A percentile compares a stretch with the other conserved stretches of the same genome.
Evolutionary conservation across 768 basidiomycete species (phyloP).

Genomic region (Rossbeevera mucosa): DNA sequence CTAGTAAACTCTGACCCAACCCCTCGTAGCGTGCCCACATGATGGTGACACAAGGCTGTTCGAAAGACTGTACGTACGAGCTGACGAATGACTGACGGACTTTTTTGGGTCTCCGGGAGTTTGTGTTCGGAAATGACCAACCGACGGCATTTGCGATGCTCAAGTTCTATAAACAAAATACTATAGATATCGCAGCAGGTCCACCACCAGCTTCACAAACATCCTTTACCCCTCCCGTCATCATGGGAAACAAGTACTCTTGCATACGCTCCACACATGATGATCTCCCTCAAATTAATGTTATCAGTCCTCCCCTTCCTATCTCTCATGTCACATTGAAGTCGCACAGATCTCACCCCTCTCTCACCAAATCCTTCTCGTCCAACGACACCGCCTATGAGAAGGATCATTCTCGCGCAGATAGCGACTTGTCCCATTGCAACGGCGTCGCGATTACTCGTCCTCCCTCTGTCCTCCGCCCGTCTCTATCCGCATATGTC

Average conservation of each 20-base stretch:
- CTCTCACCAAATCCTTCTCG: conserved; percentile 32
- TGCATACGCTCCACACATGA: conserved; percentile 9
- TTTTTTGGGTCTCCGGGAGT: neutral
- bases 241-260: conserved; percentile 33
- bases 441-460: neutral
- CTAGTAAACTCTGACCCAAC: neutral
- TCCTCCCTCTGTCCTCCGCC: conserved; percentile 1
- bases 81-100: neutral
- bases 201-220: neutral
- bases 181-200: neutral
- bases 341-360: conserved; percentile 35
- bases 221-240: neutral
- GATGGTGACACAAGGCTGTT: conserved; percentile 1
- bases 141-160: neutral
- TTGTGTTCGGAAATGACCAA: neutral
- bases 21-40: neutral
- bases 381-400: conserved; percentile 41
- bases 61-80: neutral
- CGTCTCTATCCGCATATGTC: conserved; percentile 23
- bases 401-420: conserved; percentile 17
- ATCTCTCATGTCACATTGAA: conserved; percentile 37
- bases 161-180: conserved; percentile 17
- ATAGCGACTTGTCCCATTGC: conserved; percentile 5
- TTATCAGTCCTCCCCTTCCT: conserved; percentile 10
- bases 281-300: conserved; percentile 3